Percentiles rank a stretch among this genome's conserved stretches.
phyloP scores from a whole-genome alignment of 139 green algal species.

The Chlorella sp. region DNA sequence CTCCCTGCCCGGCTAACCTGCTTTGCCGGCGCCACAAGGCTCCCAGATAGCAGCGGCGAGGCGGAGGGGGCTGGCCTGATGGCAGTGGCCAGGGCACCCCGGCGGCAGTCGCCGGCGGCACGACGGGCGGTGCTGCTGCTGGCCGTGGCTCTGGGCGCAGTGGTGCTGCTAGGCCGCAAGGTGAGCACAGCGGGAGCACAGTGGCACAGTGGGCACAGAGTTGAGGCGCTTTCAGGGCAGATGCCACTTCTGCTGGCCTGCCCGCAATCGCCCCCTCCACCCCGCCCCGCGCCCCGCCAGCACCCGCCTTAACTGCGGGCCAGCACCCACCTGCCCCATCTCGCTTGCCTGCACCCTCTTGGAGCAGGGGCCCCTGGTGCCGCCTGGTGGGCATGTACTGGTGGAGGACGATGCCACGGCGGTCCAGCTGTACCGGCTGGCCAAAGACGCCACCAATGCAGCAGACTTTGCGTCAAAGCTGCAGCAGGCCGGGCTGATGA shows the following conservation, averaged over 20 bases:
- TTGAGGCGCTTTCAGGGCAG: background rate
- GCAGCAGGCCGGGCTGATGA: slow-evolving; percentile 8
- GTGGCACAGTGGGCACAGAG: too few relatives aligned
- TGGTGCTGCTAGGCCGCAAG: background rate
- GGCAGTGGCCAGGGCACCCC: slow-evolving; percentile 9
- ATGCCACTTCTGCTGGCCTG: too few relatives aligned
- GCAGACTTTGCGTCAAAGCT: background rate
- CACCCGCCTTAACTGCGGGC: too few relatives aligned
- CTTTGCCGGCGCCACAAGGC: too few relatives aligned
- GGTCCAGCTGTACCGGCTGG: slow-evolving; percentile 3
- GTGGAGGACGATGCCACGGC: background rate
- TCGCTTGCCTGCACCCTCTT: background rate
- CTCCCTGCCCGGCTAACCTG: too few relatives aligned
- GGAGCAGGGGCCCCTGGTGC: background rate
- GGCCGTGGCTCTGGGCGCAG: background rate
- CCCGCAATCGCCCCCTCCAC: background rate
- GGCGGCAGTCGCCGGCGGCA: background rate
- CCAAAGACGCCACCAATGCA: background rate
- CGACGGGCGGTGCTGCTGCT: background rate
- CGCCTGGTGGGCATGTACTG: background rate
- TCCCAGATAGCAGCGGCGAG: too few relatives aligned
- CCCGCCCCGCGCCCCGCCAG: too few relatives aligned
- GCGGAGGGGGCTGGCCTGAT: background rate
- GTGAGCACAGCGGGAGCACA: background rate
- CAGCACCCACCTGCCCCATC: background rate